phyloP scores from a whole-genome alignment of 352 stramenopile species.

The Nothophytophthora sp. region DNA sequence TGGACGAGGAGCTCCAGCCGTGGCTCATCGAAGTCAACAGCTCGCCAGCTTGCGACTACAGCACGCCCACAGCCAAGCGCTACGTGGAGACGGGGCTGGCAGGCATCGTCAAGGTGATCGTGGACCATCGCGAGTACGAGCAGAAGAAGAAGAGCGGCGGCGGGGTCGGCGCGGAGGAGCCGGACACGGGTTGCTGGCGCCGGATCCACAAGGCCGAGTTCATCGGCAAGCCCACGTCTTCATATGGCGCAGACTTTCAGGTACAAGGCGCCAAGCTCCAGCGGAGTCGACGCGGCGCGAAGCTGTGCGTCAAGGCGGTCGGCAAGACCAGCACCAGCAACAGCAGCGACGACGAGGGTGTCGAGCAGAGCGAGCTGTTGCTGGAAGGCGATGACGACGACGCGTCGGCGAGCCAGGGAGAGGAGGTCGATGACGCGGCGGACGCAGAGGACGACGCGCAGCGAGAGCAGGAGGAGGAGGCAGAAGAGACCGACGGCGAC shows the following conservation, averaged over 20 bases:
- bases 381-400: not conserved
- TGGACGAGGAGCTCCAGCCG: slow-evolving; percentile 80
- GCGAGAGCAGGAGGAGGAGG: too few relatives aligned
- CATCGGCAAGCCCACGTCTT: slow-evolving; percentile 65
- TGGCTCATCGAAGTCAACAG: slow-evolving; percentile 95
- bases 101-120: slow-evolving; percentile 89
- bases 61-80: slow-evolving; percentile 85
- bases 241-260: slow-evolving; percentile 71
- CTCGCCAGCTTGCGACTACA: slow-evolving; percentile 94
- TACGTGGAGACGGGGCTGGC: slow-evolving; percentile 87
- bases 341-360: too few relatives aligned
- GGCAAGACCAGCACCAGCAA: slow-evolving; percentile 5
- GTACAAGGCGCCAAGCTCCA: slow-evolving; percentile 58
- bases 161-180: slow-evolving; percentile 28
- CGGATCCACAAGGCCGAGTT: slow-evolving; percentile 66
- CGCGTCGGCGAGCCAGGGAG: not conserved
- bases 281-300: slow-evolving; percentile 17
- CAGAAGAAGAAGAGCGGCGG: slow-evolving; percentile 34
- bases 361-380: not conserved
- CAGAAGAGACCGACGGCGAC: too few relatives aligned
- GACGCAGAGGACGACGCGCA: too few relatives aligned
- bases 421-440: slow-evolving; percentile 1
- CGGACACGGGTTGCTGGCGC: slow-evolving; percentile 62
- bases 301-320: not conserved
- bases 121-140: slow-evolving; percentile 83